Conservation (phyloP, 371 early-diverging fungal genomes). For the Actinomortierella ambigua region DNA sequence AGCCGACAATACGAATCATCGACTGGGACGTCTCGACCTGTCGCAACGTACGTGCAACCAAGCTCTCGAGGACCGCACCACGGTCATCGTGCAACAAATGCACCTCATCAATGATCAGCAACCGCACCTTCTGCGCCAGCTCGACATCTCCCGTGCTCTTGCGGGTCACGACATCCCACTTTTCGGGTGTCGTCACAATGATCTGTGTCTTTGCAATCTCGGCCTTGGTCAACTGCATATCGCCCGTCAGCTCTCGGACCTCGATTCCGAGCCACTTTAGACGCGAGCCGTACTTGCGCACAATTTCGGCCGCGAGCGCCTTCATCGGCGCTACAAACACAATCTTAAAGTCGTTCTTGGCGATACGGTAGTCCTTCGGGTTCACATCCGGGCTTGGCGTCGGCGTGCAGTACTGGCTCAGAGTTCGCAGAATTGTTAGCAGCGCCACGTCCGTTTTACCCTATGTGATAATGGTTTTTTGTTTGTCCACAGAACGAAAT, state of each 20-base stretch:
- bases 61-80: constrained; percentile 98
- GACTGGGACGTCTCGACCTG: constrained; percentile 90
- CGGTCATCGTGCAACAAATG: constrained; percentile 99
- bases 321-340: constrained; percentile 99
- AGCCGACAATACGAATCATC: constrained; percentile 94
- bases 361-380: constrained; percentile 47
- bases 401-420: constrained; percentile 11
- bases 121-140: constrained; percentile 66
- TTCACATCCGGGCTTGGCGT: constrained; percentile 53
- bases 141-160: constrained; percentile 93
- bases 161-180: constrained; percentile 99
- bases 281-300: constrained; percentile 84
- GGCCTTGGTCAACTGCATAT: constrained; percentile 93
- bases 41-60: constrained; percentile 94
- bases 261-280: constrained; percentile 81
- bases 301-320: constrained; percentile 99
- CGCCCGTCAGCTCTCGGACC: constrained; percentile 98
- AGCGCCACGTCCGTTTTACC: constrained; percentile 99
- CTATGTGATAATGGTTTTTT: no score
- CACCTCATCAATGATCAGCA: constrained; percentile 99
- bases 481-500: no score
- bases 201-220: constrained; percentile 96
- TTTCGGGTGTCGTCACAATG: constrained; percentile 99
- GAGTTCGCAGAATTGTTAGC: constrained; percentile 81
- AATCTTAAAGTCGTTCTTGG: constrained; percentile 91